Evolutionary conservation across 1,284 basidiomycete species (phyloP).

Genomic region (Sporisorium exsertum): DNA sequence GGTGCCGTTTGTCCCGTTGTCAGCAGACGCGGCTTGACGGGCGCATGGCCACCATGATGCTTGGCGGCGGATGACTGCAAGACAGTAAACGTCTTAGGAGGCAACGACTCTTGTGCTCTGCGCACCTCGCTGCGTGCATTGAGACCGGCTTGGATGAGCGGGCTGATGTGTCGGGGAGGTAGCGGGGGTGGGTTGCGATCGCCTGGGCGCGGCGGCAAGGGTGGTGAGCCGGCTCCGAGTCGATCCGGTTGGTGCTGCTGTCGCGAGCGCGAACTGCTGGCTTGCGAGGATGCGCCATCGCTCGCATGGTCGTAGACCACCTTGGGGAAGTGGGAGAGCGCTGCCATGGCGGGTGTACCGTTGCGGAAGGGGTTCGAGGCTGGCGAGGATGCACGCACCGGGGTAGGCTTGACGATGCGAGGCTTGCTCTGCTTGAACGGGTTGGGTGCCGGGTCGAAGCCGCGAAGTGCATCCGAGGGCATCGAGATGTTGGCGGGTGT

Average conservation of each 20-base stretch:
- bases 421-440: constrained; percentile 66
- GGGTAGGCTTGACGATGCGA: constrained; percentile 62
- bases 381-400: constrained; percentile 58
- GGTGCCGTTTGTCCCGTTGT: constrained; percentile 59
- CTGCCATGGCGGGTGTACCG: constrained; percentile 46
- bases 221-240: constrained; percentile 42
- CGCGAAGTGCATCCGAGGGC: constrained; percentile 40
- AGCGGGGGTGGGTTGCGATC: constrained; percentile 58
- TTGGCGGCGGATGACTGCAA: constrained; percentile 57
- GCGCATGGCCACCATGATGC: constrained; percentile 37
- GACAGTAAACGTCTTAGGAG: constrained; percentile 68
- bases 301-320: constrained; percentile 44
- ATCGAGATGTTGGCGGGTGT: constrained; percentile 42
- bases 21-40: constrained; percentile 55
- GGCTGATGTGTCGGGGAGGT: constrained; percentile 63
- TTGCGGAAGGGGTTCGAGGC: constrained; percentile 54
- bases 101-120: constrained; percentile 60
- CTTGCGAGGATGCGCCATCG: constrained; percentile 40
- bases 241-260: constrained; percentile 37
- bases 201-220: constrained; percentile 49
- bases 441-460: constrained; percentile 63
- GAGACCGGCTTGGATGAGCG: constrained; percentile 68
- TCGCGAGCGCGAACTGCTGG: constrained; percentile 44
- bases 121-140: constrained; percentile 65
- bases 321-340: constrained; percentile 35